phyloP scores from a whole-genome alignment of 1,139 yeast genomes.

The Candida pseudoviswanathii region DNA sequence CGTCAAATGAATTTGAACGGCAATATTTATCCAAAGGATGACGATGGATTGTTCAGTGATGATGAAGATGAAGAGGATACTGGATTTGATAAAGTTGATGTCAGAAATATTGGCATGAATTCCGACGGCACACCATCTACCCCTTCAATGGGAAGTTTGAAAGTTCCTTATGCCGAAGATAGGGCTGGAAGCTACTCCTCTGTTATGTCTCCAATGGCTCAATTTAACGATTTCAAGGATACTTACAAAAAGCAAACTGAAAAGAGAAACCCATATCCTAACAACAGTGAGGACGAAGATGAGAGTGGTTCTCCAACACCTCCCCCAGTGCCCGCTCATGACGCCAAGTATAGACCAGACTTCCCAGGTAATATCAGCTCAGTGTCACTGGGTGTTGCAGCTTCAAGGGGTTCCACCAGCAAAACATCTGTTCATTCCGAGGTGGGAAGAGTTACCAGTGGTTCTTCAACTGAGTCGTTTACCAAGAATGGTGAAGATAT shows the following conservation, averaged over 20 bases:
- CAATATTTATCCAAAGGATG: constrained; percentile 41
- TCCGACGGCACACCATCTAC: constrained; percentile 10
- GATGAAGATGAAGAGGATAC: constrained; percentile 20
- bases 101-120: constrained; percentile 28
- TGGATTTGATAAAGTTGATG: constrained; percentile 28
- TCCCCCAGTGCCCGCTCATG: constrained; percentile 26
- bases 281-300: constrained; percentile 19
- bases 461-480: constrained; percentile 12
- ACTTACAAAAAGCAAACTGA: constrained; percentile 32
- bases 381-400: constrained; percentile 23
- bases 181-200: constrained; percentile 44
- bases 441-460: constrained; percentile 24
- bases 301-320: constrained; percentile 19
- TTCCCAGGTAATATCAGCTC: constrained; percentile 19
- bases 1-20: constrained; percentile 30
- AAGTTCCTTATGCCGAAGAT: constrained; percentile 32
- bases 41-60: constrained; percentile 42
- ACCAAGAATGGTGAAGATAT: constrained; percentile 8
- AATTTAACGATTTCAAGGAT: constrained; percentile 54
- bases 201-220: constrained; percentile 53
- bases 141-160: constrained; percentile 14
- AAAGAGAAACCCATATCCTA: constrained; percentile 10
- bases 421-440: constrained; percentile 30
- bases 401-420: constrained; percentile 19
- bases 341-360: constrained; percentile 9